Percentiles rank a stretch among this genome's conserved stretches.
These are phyloP conservation scores for Crucibulum laeve DNA, from an alignment of 768 basidiomycete species.

Conservation along the genomic window DNA sequence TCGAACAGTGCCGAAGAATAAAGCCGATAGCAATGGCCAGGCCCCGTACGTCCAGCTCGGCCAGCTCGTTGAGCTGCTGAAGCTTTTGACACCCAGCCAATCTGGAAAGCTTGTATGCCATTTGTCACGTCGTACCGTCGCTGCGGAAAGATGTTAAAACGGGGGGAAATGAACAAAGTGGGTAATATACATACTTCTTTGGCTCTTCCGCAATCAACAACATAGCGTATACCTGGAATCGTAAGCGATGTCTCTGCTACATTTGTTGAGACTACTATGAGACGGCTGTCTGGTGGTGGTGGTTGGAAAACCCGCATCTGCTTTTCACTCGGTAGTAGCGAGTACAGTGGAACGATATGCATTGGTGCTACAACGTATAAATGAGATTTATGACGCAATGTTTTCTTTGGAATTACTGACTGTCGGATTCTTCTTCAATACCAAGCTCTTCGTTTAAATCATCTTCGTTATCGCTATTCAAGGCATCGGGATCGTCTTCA, in stretches of 20 bases:
- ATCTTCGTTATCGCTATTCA: conserved; percentile 72
- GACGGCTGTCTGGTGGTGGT: conserved; percentile 74
- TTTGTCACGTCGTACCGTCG: conserved; percentile 76
- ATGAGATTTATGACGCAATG: too few species aligned
- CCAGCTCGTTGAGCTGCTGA: conserved; percentile 93
- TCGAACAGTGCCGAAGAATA: conserved; percentile 96
- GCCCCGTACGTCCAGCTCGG: conserved; percentile 95
- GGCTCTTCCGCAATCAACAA: conserved; percentile 93
- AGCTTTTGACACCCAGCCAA: conserved; percentile 94
- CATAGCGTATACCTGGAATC: conserved; percentile 95
- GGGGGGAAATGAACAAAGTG: not conserved
- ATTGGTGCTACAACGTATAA: conserved; percentile 81
- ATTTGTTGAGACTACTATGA: conserved; percentile 95
- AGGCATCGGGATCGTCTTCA: conserved; percentile 73
- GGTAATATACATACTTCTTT: conserved; percentile 64
- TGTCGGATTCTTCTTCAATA: conserved; percentile 65
- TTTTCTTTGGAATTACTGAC: conserved; percentile 40
- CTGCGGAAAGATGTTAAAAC: conserved; percentile 29
- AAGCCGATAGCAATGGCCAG: conserved; percentile 96
- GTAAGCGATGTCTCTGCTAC: conserved; percentile 97
- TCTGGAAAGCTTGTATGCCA: conserved; percentile 88
- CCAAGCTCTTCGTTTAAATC: conserved; percentile 50
- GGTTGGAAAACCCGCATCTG: conserved; percentile 91
- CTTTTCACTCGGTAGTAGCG: conserved; percentile 86
- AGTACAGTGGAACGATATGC: conserved; percentile 93